phyloP scores from a whole-genome alignment of 2,329 filamentous ascomycete genomes.

The Aureobasidium sp. region DNA sequence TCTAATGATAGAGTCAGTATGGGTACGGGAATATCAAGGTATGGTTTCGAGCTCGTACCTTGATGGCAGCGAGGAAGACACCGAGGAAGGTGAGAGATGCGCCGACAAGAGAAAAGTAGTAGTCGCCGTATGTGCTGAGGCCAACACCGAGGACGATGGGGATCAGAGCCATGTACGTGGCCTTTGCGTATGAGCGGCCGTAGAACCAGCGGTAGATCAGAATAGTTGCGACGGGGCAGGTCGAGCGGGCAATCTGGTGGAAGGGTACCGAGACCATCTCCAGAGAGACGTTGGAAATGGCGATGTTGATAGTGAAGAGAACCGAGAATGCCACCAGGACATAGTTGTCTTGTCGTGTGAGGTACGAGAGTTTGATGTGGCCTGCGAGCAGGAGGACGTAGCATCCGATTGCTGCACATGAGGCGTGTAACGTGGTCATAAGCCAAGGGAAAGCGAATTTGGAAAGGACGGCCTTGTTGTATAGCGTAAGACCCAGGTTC shows the following conservation, averaged over 20 bases:
- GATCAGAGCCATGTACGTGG: constrained; percentile 51
- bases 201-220: constrained; percentile 51
- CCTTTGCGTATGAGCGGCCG: constrained; percentile 44
- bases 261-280: constrained; percentile 55
- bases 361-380: constrained; percentile 45
- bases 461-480: constrained; percentile 46
- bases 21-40: background rate
- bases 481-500: constrained; percentile 44
- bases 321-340: constrained; percentile 51
- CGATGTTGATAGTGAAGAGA: constrained; percentile 55
- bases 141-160: constrained; percentile 53
- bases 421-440: constrained; percentile 49
- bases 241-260: constrained; percentile 55
- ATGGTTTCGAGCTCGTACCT: constrained; percentile 21
- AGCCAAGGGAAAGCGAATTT: constrained; percentile 54
- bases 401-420: constrained; percentile 50
- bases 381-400: constrained; percentile 39
- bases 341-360: constrained; percentile 46
- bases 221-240: constrained; percentile 53
- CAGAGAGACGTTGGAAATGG: constrained; percentile 56
- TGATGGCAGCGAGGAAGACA: constrained; percentile 33
- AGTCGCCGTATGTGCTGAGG: constrained; percentile 53
- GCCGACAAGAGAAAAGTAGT: constrained; percentile 51
- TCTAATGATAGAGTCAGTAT: constrained; percentile 24
- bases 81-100: constrained; percentile 30